These are phyloP conservation scores for Ascochyta clinopodiicola DNA, from an alignment of 2,329 filamentous ascomycete species.

Conservation along the genomic window DNA sequence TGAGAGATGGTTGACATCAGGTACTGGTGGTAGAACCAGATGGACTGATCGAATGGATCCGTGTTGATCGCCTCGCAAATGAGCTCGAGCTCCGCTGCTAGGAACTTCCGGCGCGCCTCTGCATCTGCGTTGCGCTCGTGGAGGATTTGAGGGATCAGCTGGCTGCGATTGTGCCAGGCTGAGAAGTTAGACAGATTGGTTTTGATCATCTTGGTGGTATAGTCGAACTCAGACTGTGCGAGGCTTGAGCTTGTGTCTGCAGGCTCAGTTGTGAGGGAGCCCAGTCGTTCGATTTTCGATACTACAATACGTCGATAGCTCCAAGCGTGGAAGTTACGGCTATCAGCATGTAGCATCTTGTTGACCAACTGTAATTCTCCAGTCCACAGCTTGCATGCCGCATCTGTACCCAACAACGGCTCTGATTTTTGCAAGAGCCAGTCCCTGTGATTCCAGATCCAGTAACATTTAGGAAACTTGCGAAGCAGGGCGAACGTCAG, in stretches of 20 bases:
- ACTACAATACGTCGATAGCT: conserved; percentile 84
- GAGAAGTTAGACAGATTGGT: conserved; percentile 94
- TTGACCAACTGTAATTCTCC: conserved; percentile 81
- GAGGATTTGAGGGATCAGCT: conserved; percentile 79
- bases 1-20: conserved; percentile 70
- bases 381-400: conserved; percentile 75
- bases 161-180: conserved; percentile 91
- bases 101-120: conserved; percentile 68
- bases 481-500: conserved; percentile 86
- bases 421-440: conserved; percentile 83
- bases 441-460: conserved; percentile 96
- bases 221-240: conserved; percentile 81
- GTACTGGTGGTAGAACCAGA: conserved; percentile 97
- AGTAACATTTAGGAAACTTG: conserved; percentile 95
- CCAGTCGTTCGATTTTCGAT: conserved; percentile 70
- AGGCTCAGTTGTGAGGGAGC: background rate
- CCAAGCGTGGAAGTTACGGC: conserved; percentile 96
- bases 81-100: conserved; percentile 78
- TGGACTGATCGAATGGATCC: conserved; percentile 90
- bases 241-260: conserved; percentile 58
- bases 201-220: conserved; percentile 87
- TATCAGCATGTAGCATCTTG: conserved; percentile 88
- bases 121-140: conserved; percentile 71
- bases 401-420: conserved; percentile 61
- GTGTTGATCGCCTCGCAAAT: conserved; percentile 82